phyloP scores from a whole-genome alignment of 352 stramenopile genomes.

The Phytopythium chamaehyphon region DNA sequence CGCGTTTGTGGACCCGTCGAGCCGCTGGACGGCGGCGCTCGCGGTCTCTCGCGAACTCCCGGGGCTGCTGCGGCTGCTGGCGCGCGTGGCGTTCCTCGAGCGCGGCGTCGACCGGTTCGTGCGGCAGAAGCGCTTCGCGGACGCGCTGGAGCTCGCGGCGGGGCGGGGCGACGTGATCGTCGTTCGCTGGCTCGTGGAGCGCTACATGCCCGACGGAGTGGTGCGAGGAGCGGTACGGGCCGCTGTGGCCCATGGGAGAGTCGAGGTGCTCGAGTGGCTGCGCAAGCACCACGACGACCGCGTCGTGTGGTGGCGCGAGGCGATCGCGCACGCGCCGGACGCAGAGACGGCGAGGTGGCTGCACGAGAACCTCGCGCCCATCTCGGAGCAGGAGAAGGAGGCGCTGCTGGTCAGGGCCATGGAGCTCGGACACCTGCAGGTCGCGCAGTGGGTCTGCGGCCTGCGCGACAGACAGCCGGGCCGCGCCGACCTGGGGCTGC shows the following conservation, averaged over 20 bases:
- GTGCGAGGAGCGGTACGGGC: neutral
- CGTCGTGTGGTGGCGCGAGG: too few species aligned
- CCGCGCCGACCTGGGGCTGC: too few species aligned
- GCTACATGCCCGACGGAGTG: neutral
- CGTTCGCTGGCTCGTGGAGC: neutral
- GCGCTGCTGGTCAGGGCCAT: neutral
- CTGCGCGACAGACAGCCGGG: too few species aligned
- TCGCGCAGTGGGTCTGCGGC: too few species aligned
- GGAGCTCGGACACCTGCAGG: too few species aligned
- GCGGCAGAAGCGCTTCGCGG: neutral
- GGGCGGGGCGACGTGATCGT: neutral
- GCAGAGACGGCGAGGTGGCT: neutral
- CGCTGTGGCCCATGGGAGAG: neutral
- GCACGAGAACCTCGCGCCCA: neutral
- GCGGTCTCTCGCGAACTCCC: neutral
- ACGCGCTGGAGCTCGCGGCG: neutral
- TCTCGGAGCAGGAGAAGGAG: neutral
- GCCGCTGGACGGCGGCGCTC: neutral
- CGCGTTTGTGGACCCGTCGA: neutral
- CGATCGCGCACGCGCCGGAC: too few species aligned
- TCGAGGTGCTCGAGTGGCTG: constrained; percentile 2
- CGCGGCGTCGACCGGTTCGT: neutral
- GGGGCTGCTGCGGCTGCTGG: neutral
- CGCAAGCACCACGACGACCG: neutral
- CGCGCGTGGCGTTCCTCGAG: neutral